Percentiles rank a stretch among this genome's conserved stretches.
Evolutionary conservation across 2,329 filamentous ascomycete species (phyloP).

Genomic region (Penicillium sp.): DNA sequence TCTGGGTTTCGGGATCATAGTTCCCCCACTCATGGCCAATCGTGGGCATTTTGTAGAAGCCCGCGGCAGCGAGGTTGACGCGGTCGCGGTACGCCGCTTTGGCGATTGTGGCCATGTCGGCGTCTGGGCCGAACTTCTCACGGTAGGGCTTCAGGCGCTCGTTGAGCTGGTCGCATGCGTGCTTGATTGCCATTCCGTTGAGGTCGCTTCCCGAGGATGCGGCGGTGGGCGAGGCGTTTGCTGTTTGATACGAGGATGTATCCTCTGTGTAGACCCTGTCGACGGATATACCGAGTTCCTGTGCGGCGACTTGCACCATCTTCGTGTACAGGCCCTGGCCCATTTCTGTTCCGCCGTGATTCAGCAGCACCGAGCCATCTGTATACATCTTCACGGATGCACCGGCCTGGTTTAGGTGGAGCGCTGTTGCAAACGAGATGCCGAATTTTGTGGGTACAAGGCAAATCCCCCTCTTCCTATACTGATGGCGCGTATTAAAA

Average conservation of each 20-base stretch:
- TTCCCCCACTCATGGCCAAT: constrained; percentile 97
- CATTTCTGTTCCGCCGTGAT: constrained; percentile 34
- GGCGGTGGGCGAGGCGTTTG: constrained; percentile 32
- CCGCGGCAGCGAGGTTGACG: constrained; percentile 91
- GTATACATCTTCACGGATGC: constrained; percentile 29
- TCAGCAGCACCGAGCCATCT: constrained; percentile 30
- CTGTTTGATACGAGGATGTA: constrained; percentile 26
- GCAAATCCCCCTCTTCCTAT: constrained; percentile 30
- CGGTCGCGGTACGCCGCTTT: constrained; percentile 94
- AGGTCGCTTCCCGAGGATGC: constrained; percentile 32
- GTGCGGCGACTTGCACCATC: constrained; percentile 31
- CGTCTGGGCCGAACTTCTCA: constrained; percentile 71
- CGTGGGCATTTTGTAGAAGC: constrained; percentile 95
- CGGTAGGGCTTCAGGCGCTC: constrained; percentile 79
- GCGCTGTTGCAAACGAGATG: constrained; percentile 31
- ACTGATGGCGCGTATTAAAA: constrained; percentile 28
- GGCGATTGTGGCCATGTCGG: constrained; percentile 84
- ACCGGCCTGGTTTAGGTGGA: constrained; percentile 32
- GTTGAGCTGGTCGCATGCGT: constrained; percentile 66
- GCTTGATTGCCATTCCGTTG: constrained; percentile 31
- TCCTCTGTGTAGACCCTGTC: constrained; percentile 28
- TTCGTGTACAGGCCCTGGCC: constrained; percentile 34
- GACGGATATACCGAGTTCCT: constrained; percentile 25
- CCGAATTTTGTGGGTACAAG: constrained; percentile 33
- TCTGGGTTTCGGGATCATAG: constrained; percentile 38